These are phyloP conservation scores for Paramecium caudatum DNA, from an alignment of 73 alveolate genomes.

Conservation along the genomic window DNA sequence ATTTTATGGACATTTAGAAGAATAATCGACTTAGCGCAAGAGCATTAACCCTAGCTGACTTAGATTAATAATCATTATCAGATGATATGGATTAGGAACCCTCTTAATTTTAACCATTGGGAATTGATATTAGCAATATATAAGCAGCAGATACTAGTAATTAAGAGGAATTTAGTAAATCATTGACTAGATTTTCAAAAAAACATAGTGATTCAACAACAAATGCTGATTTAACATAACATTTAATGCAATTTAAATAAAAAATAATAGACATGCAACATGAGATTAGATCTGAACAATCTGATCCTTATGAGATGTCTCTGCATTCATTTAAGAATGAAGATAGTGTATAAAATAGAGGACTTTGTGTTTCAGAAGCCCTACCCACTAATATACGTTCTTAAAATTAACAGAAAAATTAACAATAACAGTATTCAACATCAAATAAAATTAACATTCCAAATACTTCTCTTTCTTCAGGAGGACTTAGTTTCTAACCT, in stretches of 20 bases:
- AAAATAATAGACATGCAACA: not conserved
- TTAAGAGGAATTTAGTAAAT: not conserved
- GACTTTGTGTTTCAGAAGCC: conserved; percentile 29
- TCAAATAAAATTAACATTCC: conserved; percentile 2
- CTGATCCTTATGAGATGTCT: not conserved
- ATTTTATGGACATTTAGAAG: not conserved
- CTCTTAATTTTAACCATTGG: not conserved
- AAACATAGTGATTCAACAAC: conserved; percentile 9
- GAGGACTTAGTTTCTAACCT: conserved; percentile 49
- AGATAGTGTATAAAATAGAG: not conserved
- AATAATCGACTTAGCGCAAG: not conserved
- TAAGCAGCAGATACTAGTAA: not conserved
- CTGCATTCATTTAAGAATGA: not conserved
- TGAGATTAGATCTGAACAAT: not conserved
- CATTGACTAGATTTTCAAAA: not conserved
- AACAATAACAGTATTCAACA: not conserved
- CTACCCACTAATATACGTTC: conserved; percentile 13
- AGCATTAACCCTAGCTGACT: not conserved
- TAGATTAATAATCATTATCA: not conserved
- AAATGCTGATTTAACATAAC: not conserved
- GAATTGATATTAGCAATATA: not conserved
- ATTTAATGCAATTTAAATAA: not conserved
- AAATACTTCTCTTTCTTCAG: conserved; percentile 46
- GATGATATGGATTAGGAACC: conserved; percentile 2
- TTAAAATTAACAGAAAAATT: conserved; percentile 47